Base-by-base conservation (phyloP, 2,329 filamentous ascomycete genomes). In the Domatiomyces globalis region DNA sequence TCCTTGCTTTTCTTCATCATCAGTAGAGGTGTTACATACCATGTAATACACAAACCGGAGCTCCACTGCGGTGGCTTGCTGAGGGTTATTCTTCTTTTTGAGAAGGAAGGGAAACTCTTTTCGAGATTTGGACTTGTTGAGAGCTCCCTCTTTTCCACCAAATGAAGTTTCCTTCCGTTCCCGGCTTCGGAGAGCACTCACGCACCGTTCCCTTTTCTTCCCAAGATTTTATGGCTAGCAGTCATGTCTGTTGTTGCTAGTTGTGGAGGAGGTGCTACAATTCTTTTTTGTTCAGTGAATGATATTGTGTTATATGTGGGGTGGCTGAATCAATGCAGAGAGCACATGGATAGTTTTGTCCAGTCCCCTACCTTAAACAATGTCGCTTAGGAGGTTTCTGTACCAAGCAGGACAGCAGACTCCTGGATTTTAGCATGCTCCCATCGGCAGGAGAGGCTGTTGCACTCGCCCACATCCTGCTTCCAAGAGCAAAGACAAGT, bases 11-110 rank as follows among this genome's bases (percentile, higher is more conserved):
- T 62, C 66, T 63, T 60, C 63, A 72, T 71, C 69, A 73, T 72
- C 70, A 73, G 70, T 73, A 73, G 70, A 66, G 69, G 70, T 72
- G 71, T 73, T 60, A 60, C 71, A 69, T 58, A 69, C 65, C 64
- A 67, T 68, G 68, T 71, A 68, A 70, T 71, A 69, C 66, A 65
- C 62, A 59, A 62, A 68, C 64, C 64, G 68, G 65, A 69, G 70
- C 69, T 71, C 69, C 69, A 67, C 67, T 62, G 67, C 60, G 61
- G 67, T 67, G 69, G 71, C 69, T 69, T 66, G 67, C 71, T 73
- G 68, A 73, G 71, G 68, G 64, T 69, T 72, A 66, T 72, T 69
- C 66, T 66, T 62, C 49, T 65, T 55, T 63, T 62, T 64, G 61
- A 60, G 61, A 51, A 63, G 71, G 69, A 67, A 66, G 29, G 29